These are phyloP conservation scores for Paecilomyces sp. DNA, from an alignment of 2,329 filamentous ascomycete genomes.

Conservation along the genomic window DNA sequence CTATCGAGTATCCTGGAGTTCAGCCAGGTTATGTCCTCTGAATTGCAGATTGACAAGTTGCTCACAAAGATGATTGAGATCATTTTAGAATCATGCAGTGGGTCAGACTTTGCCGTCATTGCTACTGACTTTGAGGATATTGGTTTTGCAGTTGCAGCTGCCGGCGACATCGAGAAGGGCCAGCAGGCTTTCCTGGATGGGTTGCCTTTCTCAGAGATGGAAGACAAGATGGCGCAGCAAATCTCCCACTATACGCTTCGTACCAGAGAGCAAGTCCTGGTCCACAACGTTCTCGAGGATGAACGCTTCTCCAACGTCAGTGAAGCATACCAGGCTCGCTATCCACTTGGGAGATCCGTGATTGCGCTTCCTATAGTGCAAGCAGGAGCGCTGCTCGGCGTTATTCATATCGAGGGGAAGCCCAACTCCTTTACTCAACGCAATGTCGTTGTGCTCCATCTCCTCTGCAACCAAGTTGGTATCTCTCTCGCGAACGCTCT, in stretches of 20 bases:
- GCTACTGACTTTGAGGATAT: conserved; percentile 53
- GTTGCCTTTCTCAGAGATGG: conserved; percentile 49
- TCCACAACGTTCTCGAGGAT: conserved; percentile 58
- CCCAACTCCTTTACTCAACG: conserved; percentile 59
- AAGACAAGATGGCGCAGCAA: conserved; percentile 54
- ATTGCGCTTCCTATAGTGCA: conserved; percentile 58
- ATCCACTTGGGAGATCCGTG: conserved; percentile 53
- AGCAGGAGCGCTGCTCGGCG: conserved; percentile 51
- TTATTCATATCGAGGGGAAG: conserved; percentile 56
- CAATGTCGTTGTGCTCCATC: conserved; percentile 43
- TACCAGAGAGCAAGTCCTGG: conserved; percentile 56
- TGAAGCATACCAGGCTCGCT: conserved; percentile 47
- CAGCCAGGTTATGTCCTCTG: conserved; percentile 58
- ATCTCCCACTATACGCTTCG: conserved; percentile 57
- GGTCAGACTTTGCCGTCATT: conserved; percentile 53
- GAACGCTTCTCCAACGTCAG: conserved; percentile 58
- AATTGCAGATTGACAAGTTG: conserved; percentile 56
- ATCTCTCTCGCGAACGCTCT: conserved; percentile 60
- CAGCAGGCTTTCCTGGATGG: conserved; percentile 48
- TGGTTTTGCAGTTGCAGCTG: conserved; percentile 56
- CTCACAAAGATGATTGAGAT: conserved; percentile 59
- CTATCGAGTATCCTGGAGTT: conserved; percentile 58
- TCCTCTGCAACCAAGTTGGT: conserved; percentile 58
- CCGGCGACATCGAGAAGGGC: conserved; percentile 50
- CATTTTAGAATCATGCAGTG: conserved; percentile 56